Percentiles rank a stretch among this genome's conserved stretches.
phyloP scores from a whole-genome alignment of 768 basidiomycete genomes.

The Kondoa subrosea region DNA sequence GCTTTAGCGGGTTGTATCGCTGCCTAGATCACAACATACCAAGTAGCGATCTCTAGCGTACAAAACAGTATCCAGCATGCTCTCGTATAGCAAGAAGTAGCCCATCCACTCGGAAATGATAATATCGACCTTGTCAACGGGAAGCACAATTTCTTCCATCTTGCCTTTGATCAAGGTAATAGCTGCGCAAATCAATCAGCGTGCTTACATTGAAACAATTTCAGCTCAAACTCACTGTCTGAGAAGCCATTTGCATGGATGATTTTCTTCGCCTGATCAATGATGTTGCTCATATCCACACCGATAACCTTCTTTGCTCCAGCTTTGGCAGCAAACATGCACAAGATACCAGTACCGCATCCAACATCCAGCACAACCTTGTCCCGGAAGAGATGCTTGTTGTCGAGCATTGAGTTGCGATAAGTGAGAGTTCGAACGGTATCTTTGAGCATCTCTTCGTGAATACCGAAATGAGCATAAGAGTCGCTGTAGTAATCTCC shows the following conservation, averaged over 20 bases:
- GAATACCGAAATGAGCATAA: constrained; percentile 14
- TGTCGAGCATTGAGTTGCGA: constrained; percentile 83
- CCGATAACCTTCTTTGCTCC: constrained; percentile 30
- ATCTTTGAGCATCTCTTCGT: constrained; percentile 95
- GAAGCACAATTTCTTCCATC: constrained; percentile 67
- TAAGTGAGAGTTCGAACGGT: constrained; percentile 86
- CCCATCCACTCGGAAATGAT: constrained; percentile 97
- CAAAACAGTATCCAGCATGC: constrained; percentile 92
- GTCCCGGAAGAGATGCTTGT: constrained; percentile 75
- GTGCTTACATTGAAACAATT: not conserved
- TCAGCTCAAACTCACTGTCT: constrained; percentile 56
- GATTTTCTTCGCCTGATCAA: constrained; percentile 96
- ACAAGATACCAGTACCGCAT: constrained; percentile 68
- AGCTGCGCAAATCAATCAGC: constrained; percentile 37
- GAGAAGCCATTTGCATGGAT: constrained; percentile 90
- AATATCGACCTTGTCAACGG: constrained; percentile 66
- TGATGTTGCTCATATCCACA: constrained; percentile 98
- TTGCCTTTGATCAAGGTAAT: constrained; percentile 67
- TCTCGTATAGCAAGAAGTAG: constrained; percentile 59
- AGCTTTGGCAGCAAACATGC: constrained; percentile 30
- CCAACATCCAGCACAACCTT: constrained; percentile 97
- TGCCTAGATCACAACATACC: constrained; percentile 31
- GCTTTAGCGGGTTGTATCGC: not conserved
- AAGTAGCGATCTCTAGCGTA: constrained; percentile 63
- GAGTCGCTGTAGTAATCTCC: not conserved